These are phyloP conservation scores for Lepidium aucheri DNA, from an alignment of 345 rosid species.

Conservation along the genomic window DNA sequence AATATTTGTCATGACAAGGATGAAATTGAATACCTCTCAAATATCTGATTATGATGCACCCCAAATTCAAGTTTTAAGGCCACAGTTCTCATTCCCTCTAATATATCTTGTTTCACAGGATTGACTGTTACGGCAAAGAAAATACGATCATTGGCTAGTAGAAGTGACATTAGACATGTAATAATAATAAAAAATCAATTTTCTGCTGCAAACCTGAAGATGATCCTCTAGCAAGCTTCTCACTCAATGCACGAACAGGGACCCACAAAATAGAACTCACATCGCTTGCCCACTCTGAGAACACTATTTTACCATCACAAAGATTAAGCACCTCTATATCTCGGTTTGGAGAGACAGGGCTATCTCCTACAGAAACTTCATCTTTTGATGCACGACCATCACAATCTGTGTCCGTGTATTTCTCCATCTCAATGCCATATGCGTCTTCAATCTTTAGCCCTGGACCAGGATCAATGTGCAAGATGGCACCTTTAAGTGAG, in stretches of 20 bases:
- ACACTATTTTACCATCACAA: constrained; percentile 51
- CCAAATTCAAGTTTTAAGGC: constrained; percentile 97
- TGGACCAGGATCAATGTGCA: constrained; percentile 95
- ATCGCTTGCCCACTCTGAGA: constrained; percentile 90
- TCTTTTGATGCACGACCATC: constrained; percentile 21
- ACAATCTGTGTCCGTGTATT: constrained; percentile 29
- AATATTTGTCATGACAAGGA: constrained; percentile 9
- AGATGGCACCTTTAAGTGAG: constrained; percentile 72
- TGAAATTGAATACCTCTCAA: constrained; percentile 55
- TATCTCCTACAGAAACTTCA: constrained; percentile 22
- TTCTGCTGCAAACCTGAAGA: constrained; percentile 57
- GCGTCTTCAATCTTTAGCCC: constrained; percentile 80
- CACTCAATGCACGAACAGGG: constrained; percentile 71
- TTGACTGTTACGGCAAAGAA: constrained; percentile 40
- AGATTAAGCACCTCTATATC: constrained; percentile 54
- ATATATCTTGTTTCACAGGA: constrained; percentile 62
- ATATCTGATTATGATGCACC: constrained; percentile 74
- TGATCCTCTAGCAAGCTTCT: constrained; percentile 77
- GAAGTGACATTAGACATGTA: constrained; percentile 18
- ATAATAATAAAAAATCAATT: constrained; percentile 4
- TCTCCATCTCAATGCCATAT: constrained; percentile 81
- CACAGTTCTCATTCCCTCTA: constrained; percentile 96
- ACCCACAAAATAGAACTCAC: constrained; percentile 76
- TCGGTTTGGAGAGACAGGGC: constrained; percentile 32
- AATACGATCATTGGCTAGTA: constrained; percentile 8